Conservation (phyloP, 1,139 yeast genomes). For the Candida buenavistaensis region DNA sequence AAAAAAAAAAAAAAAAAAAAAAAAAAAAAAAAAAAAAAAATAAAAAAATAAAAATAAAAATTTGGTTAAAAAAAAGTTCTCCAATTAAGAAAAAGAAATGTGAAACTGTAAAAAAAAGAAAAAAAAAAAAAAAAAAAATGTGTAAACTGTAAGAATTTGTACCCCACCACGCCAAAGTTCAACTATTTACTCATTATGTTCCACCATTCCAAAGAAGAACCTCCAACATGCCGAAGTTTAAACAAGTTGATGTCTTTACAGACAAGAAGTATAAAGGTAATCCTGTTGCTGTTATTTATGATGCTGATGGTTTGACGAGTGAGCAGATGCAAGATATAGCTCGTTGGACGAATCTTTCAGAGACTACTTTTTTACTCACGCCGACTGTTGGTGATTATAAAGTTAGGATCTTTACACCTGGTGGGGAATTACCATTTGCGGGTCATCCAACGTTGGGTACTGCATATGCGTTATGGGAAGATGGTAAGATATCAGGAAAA, state of each 20-base stretch:
- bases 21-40: not conserved
- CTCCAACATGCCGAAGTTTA: constrained; percentile 23
- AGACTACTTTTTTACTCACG: constrained; percentile 49
- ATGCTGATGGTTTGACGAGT: constrained; percentile 29
- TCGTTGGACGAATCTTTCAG: constrained; percentile 58
- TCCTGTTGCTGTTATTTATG: constrained; percentile 54
- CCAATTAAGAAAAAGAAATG: not conserved
- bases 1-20: not conserved
- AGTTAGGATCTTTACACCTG: constrained; percentile 49
- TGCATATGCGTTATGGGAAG: constrained; percentile 41
- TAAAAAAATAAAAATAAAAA: constrained; percentile 1
- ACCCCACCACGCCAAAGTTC: not conserved
- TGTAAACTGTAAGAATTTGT: not conserved
- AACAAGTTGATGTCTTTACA: constrained; percentile 56
- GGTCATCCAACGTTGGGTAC: constrained; percentile 63
- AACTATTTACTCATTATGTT: not conserved
- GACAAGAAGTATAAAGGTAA: constrained; percentile 44
- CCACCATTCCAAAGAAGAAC: too few relatives aligned
- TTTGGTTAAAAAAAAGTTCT: not conserved
- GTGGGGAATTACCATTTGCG: constrained; percentile 53
- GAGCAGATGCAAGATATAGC: constrained; percentile 48
- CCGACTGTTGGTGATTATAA: constrained; percentile 44
- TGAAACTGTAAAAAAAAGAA: not conserved
- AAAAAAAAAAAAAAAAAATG: not conserved
- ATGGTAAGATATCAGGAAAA: constrained; percentile 23